Percentiles rank a stretch among this genome's conserved stretches.
These are phyloP conservation scores for Candida tropicalis DNA, from an alignment of 1,139 yeast species.

Conservation along the genomic window DNA sequence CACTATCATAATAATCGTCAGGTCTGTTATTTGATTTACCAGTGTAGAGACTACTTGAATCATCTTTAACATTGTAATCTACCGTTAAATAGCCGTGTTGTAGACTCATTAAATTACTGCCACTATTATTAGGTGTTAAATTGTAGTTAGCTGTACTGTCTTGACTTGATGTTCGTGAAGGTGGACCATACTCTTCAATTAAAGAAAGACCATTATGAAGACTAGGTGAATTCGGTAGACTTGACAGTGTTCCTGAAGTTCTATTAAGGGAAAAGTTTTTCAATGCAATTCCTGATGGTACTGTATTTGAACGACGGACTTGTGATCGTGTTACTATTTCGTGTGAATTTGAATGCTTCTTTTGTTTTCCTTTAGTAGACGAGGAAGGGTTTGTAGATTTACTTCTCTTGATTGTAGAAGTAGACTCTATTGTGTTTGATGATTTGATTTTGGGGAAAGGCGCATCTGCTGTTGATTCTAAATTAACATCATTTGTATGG, in stretches of 20 bases:
- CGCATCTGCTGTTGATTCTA: not conserved
- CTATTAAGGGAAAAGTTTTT: not conserved
- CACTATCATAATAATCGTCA: not conserved
- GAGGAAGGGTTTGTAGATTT: not conserved
- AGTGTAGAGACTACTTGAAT: not conserved
- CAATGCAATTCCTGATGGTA: slow-evolving; percentile 10
- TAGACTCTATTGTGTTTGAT: slow-evolving; percentile 2
- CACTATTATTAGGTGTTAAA: not conserved
- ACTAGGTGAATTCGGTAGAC: slow-evolving; percentile 8
- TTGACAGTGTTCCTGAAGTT: not conserved
- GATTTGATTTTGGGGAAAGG: slow-evolving; percentile 1
- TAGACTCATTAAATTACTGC: slow-evolving; percentile 8
- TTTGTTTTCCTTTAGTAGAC: not conserved
- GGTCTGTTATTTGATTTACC: not conserved
- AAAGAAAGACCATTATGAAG: not conserved
- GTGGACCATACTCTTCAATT: slow-evolving; percentile 6
- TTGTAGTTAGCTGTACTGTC: not conserved
- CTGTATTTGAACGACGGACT: slow-evolving; percentile 7
- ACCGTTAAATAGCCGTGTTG: slow-evolving; percentile 12
- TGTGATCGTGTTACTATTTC: slow-evolving; percentile 9
- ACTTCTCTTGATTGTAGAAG: not conserved
- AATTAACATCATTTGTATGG: not conserved
- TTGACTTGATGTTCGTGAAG: not conserved
- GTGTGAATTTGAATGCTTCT: slow-evolving; percentile 2
- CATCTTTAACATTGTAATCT: slow-evolving; percentile 8